Conservation (phyloP, 140 eudicot species). For the Flaveria floridana region DNA sequence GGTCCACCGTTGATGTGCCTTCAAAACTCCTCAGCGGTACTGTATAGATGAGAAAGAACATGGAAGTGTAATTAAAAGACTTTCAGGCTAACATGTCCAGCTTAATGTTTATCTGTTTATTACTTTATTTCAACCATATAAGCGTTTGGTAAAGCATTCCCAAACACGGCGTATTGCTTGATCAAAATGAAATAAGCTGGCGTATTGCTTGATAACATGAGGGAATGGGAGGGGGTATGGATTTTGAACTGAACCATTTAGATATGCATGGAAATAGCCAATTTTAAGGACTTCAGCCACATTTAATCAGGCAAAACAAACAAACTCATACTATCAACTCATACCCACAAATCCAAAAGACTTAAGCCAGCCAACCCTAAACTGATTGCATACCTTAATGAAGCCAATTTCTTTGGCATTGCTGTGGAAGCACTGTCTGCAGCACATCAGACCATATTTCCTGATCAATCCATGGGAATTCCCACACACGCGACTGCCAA, state of each 20-base stretch:
- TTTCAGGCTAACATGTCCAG: background rate
- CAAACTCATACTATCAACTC: background rate
- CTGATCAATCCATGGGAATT: conserved; percentile 72
- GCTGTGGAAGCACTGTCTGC: conserved; percentile 92
- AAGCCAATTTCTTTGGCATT: conserved; percentile 89
- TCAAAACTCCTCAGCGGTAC: conserved; percentile 47
- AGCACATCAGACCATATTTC: conserved; percentile 84
- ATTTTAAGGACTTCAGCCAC: background rate
- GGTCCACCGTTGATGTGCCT: conserved; percentile 3
- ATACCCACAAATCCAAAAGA: background rate
- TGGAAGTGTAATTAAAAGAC: background rate
- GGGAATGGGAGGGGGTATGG: background rate
- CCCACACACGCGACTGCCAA: conserved; percentile 78
- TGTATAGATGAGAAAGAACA: conserved; percentile 32
- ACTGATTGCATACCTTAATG: conserved; percentile 53
- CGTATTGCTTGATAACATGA: background rate
- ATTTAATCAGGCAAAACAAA: background rate
- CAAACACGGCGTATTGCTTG: no score
- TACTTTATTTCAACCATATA: no score
- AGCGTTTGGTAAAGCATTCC: no score
- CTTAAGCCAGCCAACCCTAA: background rate
- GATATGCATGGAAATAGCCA: background rate
- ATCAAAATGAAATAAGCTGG: no score
- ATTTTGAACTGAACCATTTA: background rate
- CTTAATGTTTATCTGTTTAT: background rate